These are phyloP conservation scores for Quercus agrifolia DNA, from an alignment of 306 rosid genomes.

Conservation along the genomic window DNA sequence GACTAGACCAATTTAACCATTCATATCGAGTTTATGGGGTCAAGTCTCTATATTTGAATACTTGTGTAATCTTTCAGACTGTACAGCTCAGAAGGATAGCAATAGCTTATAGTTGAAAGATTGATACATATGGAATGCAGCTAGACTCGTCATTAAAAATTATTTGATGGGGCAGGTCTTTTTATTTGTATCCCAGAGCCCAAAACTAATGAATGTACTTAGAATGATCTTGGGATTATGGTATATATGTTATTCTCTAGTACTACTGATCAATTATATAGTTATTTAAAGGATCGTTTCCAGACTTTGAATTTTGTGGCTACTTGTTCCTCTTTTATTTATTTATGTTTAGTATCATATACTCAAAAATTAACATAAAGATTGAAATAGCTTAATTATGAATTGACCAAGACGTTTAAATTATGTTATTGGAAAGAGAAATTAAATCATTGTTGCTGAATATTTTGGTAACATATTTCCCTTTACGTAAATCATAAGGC, in stretches of 20 bases:
- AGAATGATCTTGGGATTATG: neutral
- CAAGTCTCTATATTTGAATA: neutral
- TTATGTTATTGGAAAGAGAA: no score
- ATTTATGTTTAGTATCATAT: neutral
- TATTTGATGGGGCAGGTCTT: neutral
- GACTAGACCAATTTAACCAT: neutral
- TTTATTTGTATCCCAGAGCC: neutral
- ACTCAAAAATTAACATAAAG: neutral
- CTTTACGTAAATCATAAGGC: no score
- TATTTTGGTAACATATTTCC: no score
- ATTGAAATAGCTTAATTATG: no score
- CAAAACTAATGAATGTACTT: neutral
- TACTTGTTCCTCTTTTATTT: neutral
- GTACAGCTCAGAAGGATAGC: neutral
- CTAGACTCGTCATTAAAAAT: neutral
- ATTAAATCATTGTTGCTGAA: no score
- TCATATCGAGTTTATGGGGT: neutral
- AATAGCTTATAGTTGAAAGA: neutral
- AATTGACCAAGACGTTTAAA: no score
- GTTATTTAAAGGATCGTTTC: neutral
- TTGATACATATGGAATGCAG: neutral
- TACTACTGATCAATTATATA: neutral
- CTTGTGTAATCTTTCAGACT: neutral
- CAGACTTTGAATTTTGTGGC: neutral
- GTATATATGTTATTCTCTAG: neutral